Percentiles rank a stretch among this genome's conserved stretches.
These are phyloP conservation scores for Linum trigynum DNA, from an alignment of 345 rosid species.

Conservation along the genomic window DNA sequence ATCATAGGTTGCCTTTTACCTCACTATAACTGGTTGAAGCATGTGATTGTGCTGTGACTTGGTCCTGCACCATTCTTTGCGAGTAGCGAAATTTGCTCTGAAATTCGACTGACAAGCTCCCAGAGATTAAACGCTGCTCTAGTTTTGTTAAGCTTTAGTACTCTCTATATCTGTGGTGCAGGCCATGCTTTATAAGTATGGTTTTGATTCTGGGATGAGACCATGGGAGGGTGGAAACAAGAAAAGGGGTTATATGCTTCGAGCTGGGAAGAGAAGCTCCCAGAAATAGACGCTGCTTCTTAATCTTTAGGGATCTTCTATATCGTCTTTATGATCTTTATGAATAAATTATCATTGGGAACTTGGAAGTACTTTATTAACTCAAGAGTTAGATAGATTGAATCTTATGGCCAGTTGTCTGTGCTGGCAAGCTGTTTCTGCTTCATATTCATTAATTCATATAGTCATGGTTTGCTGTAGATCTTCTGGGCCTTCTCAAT, in stretches of 20 bases:
- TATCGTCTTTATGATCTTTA: too few species aligned
- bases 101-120: not conserved
- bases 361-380: too few species aligned
- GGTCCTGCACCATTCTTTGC: not conserved
- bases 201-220: too few species aligned
- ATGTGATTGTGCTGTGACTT: not conserved
- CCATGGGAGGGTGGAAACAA: too few species aligned
- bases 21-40: not conserved
- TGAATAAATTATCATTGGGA: too few species aligned
- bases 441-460: not conserved
- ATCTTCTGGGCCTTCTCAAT: conserved; percentile 85
- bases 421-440: not conserved
- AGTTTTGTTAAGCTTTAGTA: not conserved
- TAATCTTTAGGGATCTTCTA: too few species aligned
- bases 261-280: too few species aligned
- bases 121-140: not conserved
- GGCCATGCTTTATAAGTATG: too few species aligned
- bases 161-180: too few species aligned
- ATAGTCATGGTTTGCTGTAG: conserved; percentile 25
- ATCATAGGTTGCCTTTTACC: too few species aligned
- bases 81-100: not conserved
- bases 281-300: too few species aligned
- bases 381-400: not conserved
- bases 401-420: not conserved
- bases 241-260: too few species aligned